Evolutionary conservation across 495 filamentous ascomycete genomes (phyloP).

Genomic region (Penicillium desertorum): DNA sequence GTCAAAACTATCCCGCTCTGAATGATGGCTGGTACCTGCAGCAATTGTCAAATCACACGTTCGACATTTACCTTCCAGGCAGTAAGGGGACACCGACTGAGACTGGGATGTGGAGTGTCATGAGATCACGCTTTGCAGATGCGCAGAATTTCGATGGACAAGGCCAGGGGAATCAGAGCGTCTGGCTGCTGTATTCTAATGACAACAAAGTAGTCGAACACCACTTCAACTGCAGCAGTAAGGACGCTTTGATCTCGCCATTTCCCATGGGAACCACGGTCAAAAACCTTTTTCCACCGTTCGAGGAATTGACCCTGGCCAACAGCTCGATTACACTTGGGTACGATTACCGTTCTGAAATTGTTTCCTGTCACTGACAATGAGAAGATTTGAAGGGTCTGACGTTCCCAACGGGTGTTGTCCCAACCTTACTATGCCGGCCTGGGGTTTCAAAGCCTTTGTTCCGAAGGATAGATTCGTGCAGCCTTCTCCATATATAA

Average conservation of each 20-base stretch:
- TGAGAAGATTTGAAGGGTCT: conserved; percentile 21
- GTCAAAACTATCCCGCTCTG: conserved; percentile 45
- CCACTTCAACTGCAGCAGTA: conserved; percentile 41
- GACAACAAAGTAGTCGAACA: conserved; percentile 44
- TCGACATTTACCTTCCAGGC: conserved; percentile 45
- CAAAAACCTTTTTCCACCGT: conserved; percentile 51
- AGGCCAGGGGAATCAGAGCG: conserved; percentile 44
- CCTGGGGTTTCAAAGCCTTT: conserved; percentile 58
- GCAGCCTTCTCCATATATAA: conserved; percentile 53
- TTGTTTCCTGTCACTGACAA: conserved; percentile 7
- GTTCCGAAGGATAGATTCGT: conserved; percentile 49
- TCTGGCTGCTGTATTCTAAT: conserved; percentile 52
- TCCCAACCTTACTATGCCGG: conserved; percentile 41
- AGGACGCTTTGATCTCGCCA: conserved; percentile 41
- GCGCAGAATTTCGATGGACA: conserved; percentile 44
- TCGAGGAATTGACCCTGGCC: conserved; percentile 43
- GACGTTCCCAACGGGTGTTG: conserved; percentile 50
- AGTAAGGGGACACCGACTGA: conserved; percentile 44
- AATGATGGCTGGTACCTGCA: conserved; percentile 48
- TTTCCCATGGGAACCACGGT: conserved; percentile 44
- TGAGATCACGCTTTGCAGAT: conserved; percentile 35
- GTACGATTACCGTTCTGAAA: neutral
- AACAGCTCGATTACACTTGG: conserved; percentile 3
- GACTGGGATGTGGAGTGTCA: conserved; percentile 49
- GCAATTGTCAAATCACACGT: conserved; percentile 42